These are phyloP conservation scores for Xylariaceae sp. DNA, from an alignment of 2,329 filamentous ascomycete species.

Conservation along the genomic window DNA sequence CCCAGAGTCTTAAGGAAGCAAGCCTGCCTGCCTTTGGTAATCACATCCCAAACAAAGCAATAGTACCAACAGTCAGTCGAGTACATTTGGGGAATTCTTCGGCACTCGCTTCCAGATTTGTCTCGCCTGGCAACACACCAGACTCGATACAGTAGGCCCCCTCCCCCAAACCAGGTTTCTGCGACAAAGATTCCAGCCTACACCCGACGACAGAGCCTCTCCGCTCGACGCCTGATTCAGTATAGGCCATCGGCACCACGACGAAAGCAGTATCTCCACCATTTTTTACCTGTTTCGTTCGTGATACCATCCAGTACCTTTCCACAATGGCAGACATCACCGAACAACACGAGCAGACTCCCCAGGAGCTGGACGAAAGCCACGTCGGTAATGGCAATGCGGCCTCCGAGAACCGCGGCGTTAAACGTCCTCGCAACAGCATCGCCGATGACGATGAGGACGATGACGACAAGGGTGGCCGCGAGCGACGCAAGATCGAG, in stretches of 20 bases:
- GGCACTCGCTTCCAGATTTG: slow-evolving; percentile 35
- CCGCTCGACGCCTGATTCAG: slow-evolving; percentile 57
- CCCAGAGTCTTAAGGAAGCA: slow-evolving; percentile 11
- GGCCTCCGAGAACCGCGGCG: slow-evolving; percentile 66
- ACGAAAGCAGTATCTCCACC: slow-evolving; percentile 61
- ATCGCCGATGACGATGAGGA: slow-evolving; percentile 92
- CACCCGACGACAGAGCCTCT: slow-evolving; percentile 40
- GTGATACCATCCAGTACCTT: slow-evolving; percentile 38
- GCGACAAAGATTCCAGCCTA: slow-evolving; percentile 42
- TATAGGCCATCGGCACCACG: slow-evolving; percentile 61
- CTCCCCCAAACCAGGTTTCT: slow-evolving; percentile 51
- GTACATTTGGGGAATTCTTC: slow-evolving; percentile 33
- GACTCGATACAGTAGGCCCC: slow-evolving; percentile 43
- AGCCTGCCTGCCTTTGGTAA: slow-evolving; percentile 13
- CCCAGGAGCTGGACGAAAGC: slow-evolving; percentile 66
- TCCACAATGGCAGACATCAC: slow-evolving; percentile 69
- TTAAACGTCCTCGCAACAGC: slow-evolving; percentile 82
- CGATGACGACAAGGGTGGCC: slow-evolving; percentile 94
- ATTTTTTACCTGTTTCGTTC: slow-evolving; percentile 48
- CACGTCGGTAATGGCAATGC: slow-evolving; percentile 70
- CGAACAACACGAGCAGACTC: slow-evolving; percentile 70
- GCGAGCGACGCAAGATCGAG: slow-evolving; percentile 98
- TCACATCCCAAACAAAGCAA: slow-evolving; percentile 19
- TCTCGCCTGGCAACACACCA: slow-evolving; percentile 39
- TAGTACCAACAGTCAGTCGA: slow-evolving; percentile 16